Conservation (phyloP, 345 rosid genomes). For the Eucalyptus victrix region DNA sequence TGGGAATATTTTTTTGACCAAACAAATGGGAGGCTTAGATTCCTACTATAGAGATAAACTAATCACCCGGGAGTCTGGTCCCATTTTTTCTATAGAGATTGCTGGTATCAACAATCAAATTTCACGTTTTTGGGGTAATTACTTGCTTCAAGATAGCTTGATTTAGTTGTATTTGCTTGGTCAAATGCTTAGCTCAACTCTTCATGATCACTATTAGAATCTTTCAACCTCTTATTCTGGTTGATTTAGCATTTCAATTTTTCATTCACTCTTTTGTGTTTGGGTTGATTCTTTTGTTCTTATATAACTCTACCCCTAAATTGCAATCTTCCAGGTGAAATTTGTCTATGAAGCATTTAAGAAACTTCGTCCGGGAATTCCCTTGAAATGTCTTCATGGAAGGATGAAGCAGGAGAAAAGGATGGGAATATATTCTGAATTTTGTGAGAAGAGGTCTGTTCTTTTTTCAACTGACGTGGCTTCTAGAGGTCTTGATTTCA, state of each 20-base stretch:
- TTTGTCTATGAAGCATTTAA: conserved; percentile 92
- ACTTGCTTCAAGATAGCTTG: neutral
- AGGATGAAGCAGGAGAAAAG: conserved; percentile 89
- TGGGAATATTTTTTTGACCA: neutral
- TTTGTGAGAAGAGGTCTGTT: conserved; percentile 68
- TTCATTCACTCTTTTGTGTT: neutral
- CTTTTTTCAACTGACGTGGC: conserved; percentile 95
- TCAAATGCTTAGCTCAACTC: neutral
- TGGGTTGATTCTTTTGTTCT: neutral
- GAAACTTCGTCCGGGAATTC: conserved; percentile 91
- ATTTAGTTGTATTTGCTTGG: neutral
- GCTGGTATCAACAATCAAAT: neutral
- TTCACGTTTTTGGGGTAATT: neutral
- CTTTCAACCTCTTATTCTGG: neutral
- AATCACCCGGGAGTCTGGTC: neutral
- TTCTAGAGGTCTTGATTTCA: conserved; percentile 93
- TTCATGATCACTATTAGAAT: neutral
- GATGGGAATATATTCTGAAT: conserved; percentile 73
- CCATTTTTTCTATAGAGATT: neutral
- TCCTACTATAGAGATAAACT: neutral
- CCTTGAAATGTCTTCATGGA: conserved; percentile 91
- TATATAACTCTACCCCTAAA: neutral
- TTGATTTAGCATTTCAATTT: neutral
- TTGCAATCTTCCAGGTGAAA: conserved; percentile 43
- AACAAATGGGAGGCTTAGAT: neutral